These are phyloP conservation scores for Salvia splendens DNA, from an alignment of 257 asterid genomes.

Conservation along the genomic window DNA sequence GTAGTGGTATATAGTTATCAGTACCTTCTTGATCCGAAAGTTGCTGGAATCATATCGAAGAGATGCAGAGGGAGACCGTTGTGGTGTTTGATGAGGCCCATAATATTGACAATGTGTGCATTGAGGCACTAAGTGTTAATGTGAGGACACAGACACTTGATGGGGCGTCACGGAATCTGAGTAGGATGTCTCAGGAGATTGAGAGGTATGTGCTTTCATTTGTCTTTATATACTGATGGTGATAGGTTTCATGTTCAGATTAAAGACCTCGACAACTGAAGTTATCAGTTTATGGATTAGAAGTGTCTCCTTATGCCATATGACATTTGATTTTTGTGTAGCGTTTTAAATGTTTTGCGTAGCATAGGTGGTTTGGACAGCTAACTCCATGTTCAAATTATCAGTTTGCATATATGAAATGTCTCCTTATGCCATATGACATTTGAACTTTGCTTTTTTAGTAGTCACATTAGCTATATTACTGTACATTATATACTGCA, in stretches of 20 bases:
- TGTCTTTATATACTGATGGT: neutral
- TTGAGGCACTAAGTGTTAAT: conserved; percentile 95
- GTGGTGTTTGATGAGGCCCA: conserved; percentile 99
- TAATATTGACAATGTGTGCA: conserved; percentile 96
- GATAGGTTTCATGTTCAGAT: neutral
- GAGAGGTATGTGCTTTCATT: conserved; percentile 60
- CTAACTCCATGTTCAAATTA: neutral
- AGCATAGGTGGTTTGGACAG: neutral
- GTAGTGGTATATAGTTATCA: conserved; percentile 97
- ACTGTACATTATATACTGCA: neutral
- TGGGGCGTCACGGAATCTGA: conserved; percentile 90
- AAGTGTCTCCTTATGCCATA: too few relatives aligned
- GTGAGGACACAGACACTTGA: conserved; percentile 95
- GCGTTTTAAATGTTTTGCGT: neutral
- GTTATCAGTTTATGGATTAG: too few relatives aligned
- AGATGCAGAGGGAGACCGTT: conserved; percentile 96
- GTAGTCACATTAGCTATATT: neutral
- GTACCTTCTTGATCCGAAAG: conserved; percentile 97
- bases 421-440: neutral
- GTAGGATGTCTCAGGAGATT: conserved; percentile 86
- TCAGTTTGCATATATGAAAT: neutral
- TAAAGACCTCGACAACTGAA: too few relatives aligned
- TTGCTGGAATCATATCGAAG: conserved; percentile 95
- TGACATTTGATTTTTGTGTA: neutral
- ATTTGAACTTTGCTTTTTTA: conserved; percentile 9